Percentiles rank a stretch among this genome's conserved stretches.
Conservation (phyloP, 1,139 yeast species). For the Saccharomyces uvarum region DNA sequence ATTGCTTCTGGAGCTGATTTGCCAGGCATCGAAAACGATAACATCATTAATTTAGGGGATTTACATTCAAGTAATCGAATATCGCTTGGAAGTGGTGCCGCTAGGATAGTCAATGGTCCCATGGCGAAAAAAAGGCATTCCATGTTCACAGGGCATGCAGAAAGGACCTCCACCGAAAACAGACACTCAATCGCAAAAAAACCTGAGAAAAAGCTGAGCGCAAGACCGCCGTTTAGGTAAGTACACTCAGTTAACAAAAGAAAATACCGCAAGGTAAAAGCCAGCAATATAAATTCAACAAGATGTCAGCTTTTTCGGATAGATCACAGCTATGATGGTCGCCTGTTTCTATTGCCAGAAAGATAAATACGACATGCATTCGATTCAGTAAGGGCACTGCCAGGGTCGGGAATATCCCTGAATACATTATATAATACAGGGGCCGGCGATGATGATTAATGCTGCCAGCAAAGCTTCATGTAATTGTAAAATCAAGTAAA, state of each 20-base stretch:
- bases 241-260: not conserved
- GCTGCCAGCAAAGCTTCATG: no score
- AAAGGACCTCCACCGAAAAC: slow-evolving; percentile 2
- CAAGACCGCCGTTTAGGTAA: slow-evolving; percentile 27
- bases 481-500: not conserved
- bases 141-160: slow-evolving; percentile 5
- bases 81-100: slow-evolving; percentile 26
- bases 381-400: not conserved
- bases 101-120: slow-evolving; percentile 15
- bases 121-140: slow-evolving; percentile 5
- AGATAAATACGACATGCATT: not conserved
- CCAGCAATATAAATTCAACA: no score
- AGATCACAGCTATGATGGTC: no score
- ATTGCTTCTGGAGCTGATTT: slow-evolving; percentile 15
- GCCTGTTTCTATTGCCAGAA: not conserved
- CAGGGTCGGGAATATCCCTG: not conserved
- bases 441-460: not conserved
- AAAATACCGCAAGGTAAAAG: not conserved
- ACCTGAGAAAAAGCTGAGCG: slow-evolving; percentile 4
- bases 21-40: not conserved
- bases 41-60: not conserved
- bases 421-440: not conserved
- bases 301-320: no score
- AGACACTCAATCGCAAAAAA: slow-evolving; percentile 2
- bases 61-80: slow-evolving; percentile 7